A percentile compares a stretch with the other conserved stretches of the same genome.
phyloP scores from a whole-genome alignment of 2,329 filamentous ascomycete species.

The Talaromyces sp. region DNA sequence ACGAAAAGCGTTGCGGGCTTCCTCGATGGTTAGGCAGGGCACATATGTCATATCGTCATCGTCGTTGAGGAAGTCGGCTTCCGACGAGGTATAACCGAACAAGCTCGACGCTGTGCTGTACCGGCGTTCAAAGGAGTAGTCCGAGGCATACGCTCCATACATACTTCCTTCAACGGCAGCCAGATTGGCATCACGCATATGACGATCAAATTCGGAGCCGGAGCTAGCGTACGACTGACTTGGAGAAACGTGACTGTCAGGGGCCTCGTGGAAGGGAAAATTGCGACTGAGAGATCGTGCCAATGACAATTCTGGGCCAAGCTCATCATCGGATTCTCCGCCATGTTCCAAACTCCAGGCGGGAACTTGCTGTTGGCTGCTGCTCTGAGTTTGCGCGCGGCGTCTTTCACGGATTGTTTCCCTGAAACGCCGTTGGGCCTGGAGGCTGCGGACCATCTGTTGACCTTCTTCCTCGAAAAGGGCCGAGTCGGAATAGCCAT shows the following conservation, averaged over 20 bases:
- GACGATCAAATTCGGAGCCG: slow-evolving; percentile 34
- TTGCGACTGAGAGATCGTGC: slow-evolving; percentile 30
- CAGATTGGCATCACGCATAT: slow-evolving; percentile 25
- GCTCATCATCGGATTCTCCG: slow-evolving; percentile 52
- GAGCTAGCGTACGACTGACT: slow-evolving; percentile 50
- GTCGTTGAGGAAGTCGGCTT: slow-evolving; percentile 38
- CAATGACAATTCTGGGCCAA: slow-evolving; percentile 24
- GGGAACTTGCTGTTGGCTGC: slow-evolving; percentile 50
- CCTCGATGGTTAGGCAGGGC: slow-evolving; percentile 80
- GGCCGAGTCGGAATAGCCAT: slow-evolving; percentile 69
- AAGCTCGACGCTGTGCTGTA: slow-evolving; percentile 74
- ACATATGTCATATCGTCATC: slow-evolving; percentile 90
- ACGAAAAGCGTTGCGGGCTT: slow-evolving; percentile 78
- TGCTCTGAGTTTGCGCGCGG: slow-evolving; percentile 53
- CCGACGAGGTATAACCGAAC: slow-evolving; percentile 39
- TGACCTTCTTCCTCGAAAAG: slow-evolving; percentile 40
- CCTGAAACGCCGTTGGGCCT: slow-evolving; percentile 39
- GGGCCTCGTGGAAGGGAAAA: slow-evolving; percentile 24
- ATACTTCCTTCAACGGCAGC: slow-evolving; percentile 70
- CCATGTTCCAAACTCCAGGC: slow-evolving; percentile 85
- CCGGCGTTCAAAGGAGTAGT: slow-evolving; percentile 59
- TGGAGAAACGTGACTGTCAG: slow-evolving; percentile 45
- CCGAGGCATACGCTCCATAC: slow-evolving; percentile 65
- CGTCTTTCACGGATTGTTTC: slow-evolving; percentile 57
- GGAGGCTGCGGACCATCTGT: slow-evolving; percentile 35